Evolutionary conservation across 2,329 filamentous ascomycete genomes (phyloP).

Genomic region (Colletotrichum aenigma): DNA sequence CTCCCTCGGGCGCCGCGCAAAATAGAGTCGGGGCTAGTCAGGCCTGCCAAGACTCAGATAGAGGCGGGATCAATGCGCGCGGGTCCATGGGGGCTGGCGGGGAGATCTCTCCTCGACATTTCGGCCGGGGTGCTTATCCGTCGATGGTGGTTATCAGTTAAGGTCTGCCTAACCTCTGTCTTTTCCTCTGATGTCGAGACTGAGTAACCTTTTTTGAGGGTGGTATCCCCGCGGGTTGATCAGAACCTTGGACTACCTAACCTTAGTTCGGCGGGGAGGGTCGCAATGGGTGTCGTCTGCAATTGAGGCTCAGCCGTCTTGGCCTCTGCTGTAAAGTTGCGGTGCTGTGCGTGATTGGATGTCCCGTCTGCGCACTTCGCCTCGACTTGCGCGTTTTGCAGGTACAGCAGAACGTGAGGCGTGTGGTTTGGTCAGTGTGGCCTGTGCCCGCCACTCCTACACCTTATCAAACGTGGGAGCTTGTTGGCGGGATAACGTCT

Average conservation of each 20-base stretch:
- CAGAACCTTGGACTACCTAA: not conserved
- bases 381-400: not conserved
- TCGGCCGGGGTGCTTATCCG: not conserved
- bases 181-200: not conserved
- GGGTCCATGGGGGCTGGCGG: not conserved
- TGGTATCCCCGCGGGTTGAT: not conserved
- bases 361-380: not conserved
- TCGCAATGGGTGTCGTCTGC: constrained; percentile 4
- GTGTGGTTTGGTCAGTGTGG: not conserved
- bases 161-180: too few relatives aligned
- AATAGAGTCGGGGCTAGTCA: not conserved
- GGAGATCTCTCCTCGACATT: not conserved
- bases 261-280: not conserved
- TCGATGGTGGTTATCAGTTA: too few relatives aligned
- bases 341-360: not conserved
- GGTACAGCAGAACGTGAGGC: not conserved
- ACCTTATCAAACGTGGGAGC: not conserved
- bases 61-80: not conserved
- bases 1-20: not conserved
- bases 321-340: not conserved
- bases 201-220: not conserved
- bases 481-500: not conserved
- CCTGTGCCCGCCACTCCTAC: not conserved
- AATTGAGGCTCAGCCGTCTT: constrained; percentile 15
- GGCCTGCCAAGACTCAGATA: not conserved